Conservation (phyloP, 495 filamentous ascomycete genomes). For the Antarctomyces pellizariae region DNA sequence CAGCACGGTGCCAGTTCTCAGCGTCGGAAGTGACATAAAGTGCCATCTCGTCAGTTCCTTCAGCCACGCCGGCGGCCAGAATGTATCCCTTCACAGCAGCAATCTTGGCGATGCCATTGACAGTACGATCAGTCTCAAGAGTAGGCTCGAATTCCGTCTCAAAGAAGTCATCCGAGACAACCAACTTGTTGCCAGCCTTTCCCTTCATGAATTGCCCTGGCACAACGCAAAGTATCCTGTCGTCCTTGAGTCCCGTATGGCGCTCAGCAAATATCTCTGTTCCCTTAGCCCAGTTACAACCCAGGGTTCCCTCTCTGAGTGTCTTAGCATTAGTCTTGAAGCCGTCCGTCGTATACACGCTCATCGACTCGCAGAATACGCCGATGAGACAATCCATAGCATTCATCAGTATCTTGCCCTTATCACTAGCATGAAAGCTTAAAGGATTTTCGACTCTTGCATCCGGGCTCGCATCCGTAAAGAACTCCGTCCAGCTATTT, state of each 20-base stretch:
- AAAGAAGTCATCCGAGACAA: constrained; percentile 66
- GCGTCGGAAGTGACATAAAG: constrained; percentile 64
- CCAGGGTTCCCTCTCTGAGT: constrained; percentile 36
- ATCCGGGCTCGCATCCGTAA: constrained; percentile 24
- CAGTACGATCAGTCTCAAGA: constrained; percentile 43
- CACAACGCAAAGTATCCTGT: constrained; percentile 60
- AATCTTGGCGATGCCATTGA: constrained; percentile 53
- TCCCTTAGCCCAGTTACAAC: constrained; percentile 67
- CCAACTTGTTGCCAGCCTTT: constrained; percentile 42
- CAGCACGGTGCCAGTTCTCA: constrained; percentile 68
- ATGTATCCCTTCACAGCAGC: constrained; percentile 66
- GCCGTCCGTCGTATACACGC: constrained; percentile 65
- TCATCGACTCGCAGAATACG: constrained; percentile 23
- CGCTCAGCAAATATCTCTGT: constrained; percentile 48
- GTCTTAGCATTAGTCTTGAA: constrained; percentile 39
- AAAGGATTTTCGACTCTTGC: constrained; percentile 25
- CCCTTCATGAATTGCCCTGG: constrained; percentile 35
- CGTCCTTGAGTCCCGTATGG: constrained; percentile 28
- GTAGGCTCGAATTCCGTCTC: constrained; percentile 41
- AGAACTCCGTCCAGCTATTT: constrained; percentile 53
- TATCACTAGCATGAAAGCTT: constrained; percentile 58
- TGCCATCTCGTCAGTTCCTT: constrained; percentile 68
- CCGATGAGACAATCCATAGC: constrained; percentile 36
- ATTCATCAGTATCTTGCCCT: constrained; percentile 62
- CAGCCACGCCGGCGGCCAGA: constrained; percentile 55